phyloP scores from a whole-genome alignment of 202 grass and related monocot genomes.

The Hordeum pubiflorum region DNA sequence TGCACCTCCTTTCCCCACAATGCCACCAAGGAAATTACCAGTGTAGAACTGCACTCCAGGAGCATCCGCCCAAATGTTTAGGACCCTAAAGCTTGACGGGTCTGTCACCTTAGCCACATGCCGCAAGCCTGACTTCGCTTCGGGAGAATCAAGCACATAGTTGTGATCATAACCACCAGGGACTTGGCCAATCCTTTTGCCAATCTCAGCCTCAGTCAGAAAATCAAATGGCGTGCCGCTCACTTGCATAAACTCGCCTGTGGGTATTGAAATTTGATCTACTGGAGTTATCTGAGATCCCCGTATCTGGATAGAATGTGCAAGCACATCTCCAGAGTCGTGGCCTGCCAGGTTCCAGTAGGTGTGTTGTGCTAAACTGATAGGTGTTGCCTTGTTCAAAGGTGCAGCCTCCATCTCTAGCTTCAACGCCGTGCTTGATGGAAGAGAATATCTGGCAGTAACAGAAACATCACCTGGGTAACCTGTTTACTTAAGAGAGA shows the following conservation, averaged over 20 bases:
- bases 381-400: slow-evolving; percentile 50
- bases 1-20: slow-evolving; percentile 50
- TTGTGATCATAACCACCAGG: slow-evolving; percentile 65
- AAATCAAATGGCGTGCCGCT: slow-evolving; percentile 55
- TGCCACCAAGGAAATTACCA: slow-evolving; percentile 41
- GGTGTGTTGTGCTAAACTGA: slow-evolving; percentile 66
- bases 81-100: slow-evolving; percentile 27
- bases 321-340: slow-evolving; percentile 39
- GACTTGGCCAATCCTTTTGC: slow-evolving; percentile 37
- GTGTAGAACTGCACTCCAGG: slow-evolving; percentile 70
- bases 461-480: slow-evolving; percentile 58
- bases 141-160: slow-evolving; percentile 43
- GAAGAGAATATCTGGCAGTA: slow-evolving; percentile 52
- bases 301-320: slow-evolving; percentile 46
- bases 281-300: slow-evolving; percentile 52
- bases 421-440: slow-evolving; percentile 31
- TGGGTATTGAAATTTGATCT: slow-evolving; percentile 58
- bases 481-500: slow-evolving; percentile 33
- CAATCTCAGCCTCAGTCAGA: slow-evolving; percentile 22
- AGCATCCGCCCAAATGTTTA: slow-evolving; percentile 59
- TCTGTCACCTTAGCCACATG: slow-evolving; percentile 46
- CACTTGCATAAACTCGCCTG: slow-evolving; percentile 52
- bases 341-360: slow-evolving; percentile 75
- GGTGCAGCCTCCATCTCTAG: slow-evolving; percentile 65
- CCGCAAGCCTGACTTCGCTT: slow-evolving; percentile 38